Conservation (phyloP, 1,284 basidiomycete genomes). For the Marasmius tenuissimus region DNA sequence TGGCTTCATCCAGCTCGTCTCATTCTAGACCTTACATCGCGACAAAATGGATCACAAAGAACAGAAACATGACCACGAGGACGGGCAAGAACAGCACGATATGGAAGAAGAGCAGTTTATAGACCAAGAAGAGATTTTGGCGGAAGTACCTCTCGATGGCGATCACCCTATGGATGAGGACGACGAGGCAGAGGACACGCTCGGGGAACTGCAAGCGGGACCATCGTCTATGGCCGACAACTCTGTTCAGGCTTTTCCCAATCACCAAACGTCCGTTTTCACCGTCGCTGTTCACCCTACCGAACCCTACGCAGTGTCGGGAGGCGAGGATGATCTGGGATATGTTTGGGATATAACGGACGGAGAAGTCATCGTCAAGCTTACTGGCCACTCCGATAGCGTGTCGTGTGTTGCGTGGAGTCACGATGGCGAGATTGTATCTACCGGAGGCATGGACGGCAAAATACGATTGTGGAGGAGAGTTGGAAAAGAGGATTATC, state of each 20-base stretch:
- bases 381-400: constrained; percentile 92
- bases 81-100: constrained; percentile 37
- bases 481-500: constrained; percentile 73
- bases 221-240: constrained; percentile 50
- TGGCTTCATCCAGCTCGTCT: neutral
- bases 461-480: constrained; percentile 89
- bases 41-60: constrained; percentile 1
- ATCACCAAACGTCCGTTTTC: constrained; percentile 81
- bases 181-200: constrained; percentile 45
- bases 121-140: constrained; percentile 58
- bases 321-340: constrained; percentile 94
- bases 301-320: constrained; percentile 83
- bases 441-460: constrained; percentile 98
- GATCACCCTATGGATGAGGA: constrained; percentile 78
- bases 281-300: constrained; percentile 84
- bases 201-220: constrained; percentile 38
- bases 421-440: constrained; percentile 86
- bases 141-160: constrained; percentile 67
- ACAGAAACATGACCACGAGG: constrained; percentile 24
- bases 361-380: constrained; percentile 78
- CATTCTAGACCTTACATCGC: constrained; percentile 1
- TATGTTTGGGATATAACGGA: constrained; percentile 92
- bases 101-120: constrained; percentile 55
- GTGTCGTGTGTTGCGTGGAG: constrained; percentile 84
- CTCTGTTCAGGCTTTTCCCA: constrained; percentile 65